Percentiles rank a stretch among this genome's conserved stretches.
Evolutionary conservation across 2,329 filamentous ascomycete species (phyloP).

Genomic region (Claviceps humidiphila): DNA sequence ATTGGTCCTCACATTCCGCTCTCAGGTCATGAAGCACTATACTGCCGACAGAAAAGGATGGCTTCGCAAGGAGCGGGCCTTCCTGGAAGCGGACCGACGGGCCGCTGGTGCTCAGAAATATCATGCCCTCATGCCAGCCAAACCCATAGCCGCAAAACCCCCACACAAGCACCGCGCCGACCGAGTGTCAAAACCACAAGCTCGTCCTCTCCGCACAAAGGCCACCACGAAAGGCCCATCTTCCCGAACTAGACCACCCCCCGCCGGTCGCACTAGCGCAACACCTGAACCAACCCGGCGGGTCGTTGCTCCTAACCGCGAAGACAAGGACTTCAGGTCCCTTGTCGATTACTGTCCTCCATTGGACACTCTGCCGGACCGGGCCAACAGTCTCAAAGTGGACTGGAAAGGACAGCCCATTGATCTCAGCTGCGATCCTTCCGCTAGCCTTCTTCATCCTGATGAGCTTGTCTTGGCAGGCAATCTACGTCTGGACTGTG

Average conservation of each 20-base stretch:
- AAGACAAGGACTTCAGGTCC: constrained; percentile 68
- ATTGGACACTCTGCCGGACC: constrained; percentile 47
- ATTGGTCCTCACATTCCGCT: constrained; percentile 37
- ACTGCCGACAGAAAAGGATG: constrained; percentile 30
- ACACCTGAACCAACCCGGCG: constrained; percentile 39
- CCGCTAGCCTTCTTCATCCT: constrained; percentile 57
- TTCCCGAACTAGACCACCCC: constrained; percentile 16
- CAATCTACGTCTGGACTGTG: constrained; percentile 69
- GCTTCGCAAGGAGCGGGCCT: constrained; percentile 36
- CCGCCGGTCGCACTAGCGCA: constrained; percentile 25
- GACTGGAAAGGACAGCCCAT: constrained; percentile 78
- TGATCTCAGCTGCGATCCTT: constrained; percentile 60
- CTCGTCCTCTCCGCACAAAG: constrained; percentile 11
- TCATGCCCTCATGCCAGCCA: constrained; percentile 30
- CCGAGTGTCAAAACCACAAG: constrained; percentile 23
- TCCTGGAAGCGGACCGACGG: constrained; percentile 34
- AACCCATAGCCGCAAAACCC: constrained; percentile 19
- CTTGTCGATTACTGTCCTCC: constrained; percentile 64
- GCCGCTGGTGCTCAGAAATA: constrained; percentile 23
- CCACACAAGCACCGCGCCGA: constrained; percentile 17
- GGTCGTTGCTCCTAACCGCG: constrained; percentile 51
- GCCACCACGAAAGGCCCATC: constrained; percentile 1
- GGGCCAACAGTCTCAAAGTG: constrained; percentile 61
- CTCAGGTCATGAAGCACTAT: constrained; percentile 36
- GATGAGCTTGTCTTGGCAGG: constrained; percentile 68